These are phyloP conservation scores for Phytophthora crassamura DNA, from an alignment of 352 stramenopile genomes.

Conservation along the genomic window DNA sequence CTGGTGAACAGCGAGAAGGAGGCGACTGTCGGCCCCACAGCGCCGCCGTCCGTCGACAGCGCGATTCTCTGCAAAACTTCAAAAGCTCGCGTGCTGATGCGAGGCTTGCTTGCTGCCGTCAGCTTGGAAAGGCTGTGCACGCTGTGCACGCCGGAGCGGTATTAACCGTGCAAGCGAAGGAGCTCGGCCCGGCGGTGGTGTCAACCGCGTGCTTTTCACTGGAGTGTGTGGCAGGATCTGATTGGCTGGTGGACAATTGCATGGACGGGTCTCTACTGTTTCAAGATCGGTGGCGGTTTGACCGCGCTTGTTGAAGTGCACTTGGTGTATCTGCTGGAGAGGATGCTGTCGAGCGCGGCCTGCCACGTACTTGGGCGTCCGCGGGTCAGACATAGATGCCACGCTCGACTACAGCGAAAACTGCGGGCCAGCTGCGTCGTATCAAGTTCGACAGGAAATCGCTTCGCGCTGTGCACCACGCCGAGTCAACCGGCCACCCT, in stretches of 20 bases:
- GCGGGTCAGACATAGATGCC: constrained; percentile 21
- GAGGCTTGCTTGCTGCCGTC: background rate
- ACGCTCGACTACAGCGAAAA: constrained; percentile 10
- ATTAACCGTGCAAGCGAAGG: constrained; percentile 18
- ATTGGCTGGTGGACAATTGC: constrained; percentile 18
- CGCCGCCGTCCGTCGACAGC: background rate
- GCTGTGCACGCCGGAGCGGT: no score
- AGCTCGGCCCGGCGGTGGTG: constrained; percentile 8
- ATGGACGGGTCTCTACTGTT: constrained; percentile 22
- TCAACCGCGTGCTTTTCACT: constrained; percentile 10
- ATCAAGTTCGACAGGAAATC: constrained; percentile 29
- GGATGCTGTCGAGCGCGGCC: background rate
- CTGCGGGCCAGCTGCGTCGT: constrained; percentile 4
- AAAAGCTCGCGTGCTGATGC: constrained; percentile 11
- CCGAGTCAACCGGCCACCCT: background rate
- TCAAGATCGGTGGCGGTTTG: constrained; percentile 7
- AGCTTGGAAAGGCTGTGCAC: constrained; percentile 13
- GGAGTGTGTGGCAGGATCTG: constrained; percentile 24
- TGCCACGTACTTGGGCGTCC: constrained; percentile 18
- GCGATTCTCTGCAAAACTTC: constrained; percentile 28
- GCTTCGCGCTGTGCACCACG: constrained; percentile 14
- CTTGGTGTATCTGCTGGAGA: constrained; percentile 11
- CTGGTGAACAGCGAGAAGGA: no score
- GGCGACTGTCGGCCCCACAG: no score
- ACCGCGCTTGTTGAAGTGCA: constrained; percentile 25